Base-by-base conservation (phyloP, 164 flowering plant genomes). In the Berberis vulgaris region DNA sequence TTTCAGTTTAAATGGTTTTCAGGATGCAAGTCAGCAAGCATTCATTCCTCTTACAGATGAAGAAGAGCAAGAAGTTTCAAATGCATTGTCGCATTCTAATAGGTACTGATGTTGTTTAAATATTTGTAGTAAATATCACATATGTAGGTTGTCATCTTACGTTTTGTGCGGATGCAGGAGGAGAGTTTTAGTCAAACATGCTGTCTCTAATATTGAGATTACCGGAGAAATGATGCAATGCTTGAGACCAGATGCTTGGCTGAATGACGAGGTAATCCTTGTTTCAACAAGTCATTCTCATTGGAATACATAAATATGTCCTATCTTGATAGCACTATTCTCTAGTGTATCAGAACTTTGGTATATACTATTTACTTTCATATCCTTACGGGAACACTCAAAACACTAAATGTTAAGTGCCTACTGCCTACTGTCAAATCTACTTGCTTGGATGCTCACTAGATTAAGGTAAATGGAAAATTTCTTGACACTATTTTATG, bases 241-340 rank as follows among this genome's bases (percentile, higher is more conserved):
- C 73, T 80, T 95, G 72, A 72, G 69, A 63, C 92, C 89, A 4
- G 76, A 83, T 12, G 83, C 80, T 61, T 95, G 99, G 99, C 76
- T 95, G 74, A 95, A 91, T 77, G 99, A 95, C 76, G 98, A 95
- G 91, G 99, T 95, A 57, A 71, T 49, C 42, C 42, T 63, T 65
- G n/a, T 54, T 26, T 26, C 26, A 26, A 26, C 26, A 26, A 26
- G 26, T 26, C 26, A 26, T 26, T 26, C 26, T 26, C 26, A 26
- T 26, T 26, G 26, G 26, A 26, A 26, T 26, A 26, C 26, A 26
- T 26, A 26, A 26, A 26, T 26, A 26, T 26, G 26, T 26, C 26
- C 26, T 26, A 26, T 26, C 26, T 26, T 26, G 26, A 26, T 26
- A 26, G 26, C 26, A 26, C 26, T 26, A 26, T 26, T 26, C 26